Evolutionary conservation across 805 yeast genomes (phyloP).

Genomic region (Teunomyces gatunensis): DNA sequence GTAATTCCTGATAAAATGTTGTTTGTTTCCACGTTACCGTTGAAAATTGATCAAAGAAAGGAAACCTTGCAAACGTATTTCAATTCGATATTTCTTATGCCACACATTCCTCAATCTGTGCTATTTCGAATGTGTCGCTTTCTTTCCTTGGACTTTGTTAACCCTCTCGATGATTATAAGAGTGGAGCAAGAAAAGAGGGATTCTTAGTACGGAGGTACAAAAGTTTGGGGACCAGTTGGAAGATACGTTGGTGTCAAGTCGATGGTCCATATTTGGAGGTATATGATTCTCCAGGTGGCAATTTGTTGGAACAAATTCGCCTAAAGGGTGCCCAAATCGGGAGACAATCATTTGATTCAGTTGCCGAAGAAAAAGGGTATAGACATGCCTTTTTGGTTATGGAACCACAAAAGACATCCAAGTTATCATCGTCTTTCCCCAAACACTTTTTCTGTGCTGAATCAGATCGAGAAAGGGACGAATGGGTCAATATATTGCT

Average conservation of each 20-base stretch:
- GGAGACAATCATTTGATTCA: constrained; percentile 45
- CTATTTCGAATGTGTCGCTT: constrained; percentile 58
- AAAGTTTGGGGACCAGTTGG: constrained; percentile 66
- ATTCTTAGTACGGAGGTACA: constrained; percentile 58
- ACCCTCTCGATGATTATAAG: constrained; percentile 52
- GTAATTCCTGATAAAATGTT: constrained; percentile 60
- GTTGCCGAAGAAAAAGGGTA: constrained; percentile 48
- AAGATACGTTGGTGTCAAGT: constrained; percentile 66
- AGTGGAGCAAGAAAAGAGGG: constrained; percentile 64
- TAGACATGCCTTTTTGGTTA: constrained; percentile 58
- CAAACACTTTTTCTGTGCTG: constrained; percentile 73
- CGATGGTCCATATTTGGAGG: constrained; percentile 55
- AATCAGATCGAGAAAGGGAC: constrained; percentile 73
- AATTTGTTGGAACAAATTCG: constrained; percentile 50
- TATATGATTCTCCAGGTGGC: constrained; percentile 59
- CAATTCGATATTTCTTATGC: constrained; percentile 51
- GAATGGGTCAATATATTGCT: constrained; percentile 57
- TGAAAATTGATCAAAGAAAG: constrained; percentile 61
- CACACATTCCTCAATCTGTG: constrained; percentile 54
- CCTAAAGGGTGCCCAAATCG: constrained; percentile 52
- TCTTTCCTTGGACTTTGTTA: constrained; percentile 63
- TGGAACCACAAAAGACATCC: constrained; percentile 43
- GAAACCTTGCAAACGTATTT: constrained; percentile 58
- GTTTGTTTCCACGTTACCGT: constrained; percentile 61
- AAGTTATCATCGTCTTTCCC: constrained; percentile 35